Evolutionary conservation across 192 early-diverging fungal species (phyloP).

Genomic region (Phycomyces nitens): DNA sequence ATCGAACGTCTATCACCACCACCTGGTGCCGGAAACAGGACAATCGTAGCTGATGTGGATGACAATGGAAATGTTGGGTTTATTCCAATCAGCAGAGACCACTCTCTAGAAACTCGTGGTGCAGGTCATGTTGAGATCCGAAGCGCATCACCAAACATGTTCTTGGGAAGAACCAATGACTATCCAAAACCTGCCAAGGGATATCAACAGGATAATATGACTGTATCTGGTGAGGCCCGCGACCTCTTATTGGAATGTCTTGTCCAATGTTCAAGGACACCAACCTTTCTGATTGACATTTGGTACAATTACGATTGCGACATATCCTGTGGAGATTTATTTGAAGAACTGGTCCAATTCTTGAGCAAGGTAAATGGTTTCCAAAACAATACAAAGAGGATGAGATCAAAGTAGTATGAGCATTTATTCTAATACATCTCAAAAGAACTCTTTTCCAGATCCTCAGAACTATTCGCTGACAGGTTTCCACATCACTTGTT

Average conservation of each 20-base stretch:
- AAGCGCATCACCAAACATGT: constrained; percentile 28
- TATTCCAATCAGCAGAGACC: neutral
- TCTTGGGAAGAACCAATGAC: constrained; percentile 18
- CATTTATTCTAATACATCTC: neutral
- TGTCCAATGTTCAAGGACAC: constrained; percentile 67
- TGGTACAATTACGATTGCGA: constrained; percentile 96
- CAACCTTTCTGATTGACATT: constrained; percentile 79
- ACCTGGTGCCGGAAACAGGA: constrained; percentile 23
- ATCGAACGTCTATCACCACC: constrained; percentile 51
- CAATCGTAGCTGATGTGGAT: constrained; percentile 19
- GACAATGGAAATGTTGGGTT: constrained; percentile 30
- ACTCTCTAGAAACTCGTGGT: neutral
- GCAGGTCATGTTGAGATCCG: constrained; percentile 21
- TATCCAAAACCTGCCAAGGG: constrained; percentile 16
- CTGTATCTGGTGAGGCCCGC: constrained; percentile 73
- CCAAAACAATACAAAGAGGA: neutral
- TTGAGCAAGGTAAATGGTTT: constrained; percentile 59
- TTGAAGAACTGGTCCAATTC: constrained; percentile 80
- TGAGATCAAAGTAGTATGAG: no score
- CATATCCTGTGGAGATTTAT: constrained; percentile 76
- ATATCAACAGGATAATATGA: constrained; percentile 15
- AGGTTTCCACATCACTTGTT: constrained; percentile 65
- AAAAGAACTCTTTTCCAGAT: constrained; percentile 72
- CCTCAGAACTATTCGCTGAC: constrained; percentile 55
- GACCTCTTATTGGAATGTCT: constrained; percentile 83